phyloP scores from a whole-genome alignment of 2,329 filamentous ascomycete genomes.

The Neopestalotiopsis sp. region DNA sequence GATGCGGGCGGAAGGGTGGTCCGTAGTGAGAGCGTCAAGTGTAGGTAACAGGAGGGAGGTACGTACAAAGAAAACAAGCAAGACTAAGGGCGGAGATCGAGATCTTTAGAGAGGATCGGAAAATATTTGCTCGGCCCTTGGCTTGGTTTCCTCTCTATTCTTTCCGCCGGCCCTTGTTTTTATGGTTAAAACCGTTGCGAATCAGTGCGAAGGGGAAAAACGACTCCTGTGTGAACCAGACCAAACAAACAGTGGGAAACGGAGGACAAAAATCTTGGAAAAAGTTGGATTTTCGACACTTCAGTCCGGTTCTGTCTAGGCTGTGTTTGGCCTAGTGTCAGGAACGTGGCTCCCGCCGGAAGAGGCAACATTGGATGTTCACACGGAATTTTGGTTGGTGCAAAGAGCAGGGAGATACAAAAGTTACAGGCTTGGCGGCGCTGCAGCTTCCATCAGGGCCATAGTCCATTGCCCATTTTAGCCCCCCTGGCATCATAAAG shows the following conservation, averaged over 20 bases:
- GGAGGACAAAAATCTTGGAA: conserved; percentile 4
- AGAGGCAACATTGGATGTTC: background rate
- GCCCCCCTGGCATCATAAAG: background rate
- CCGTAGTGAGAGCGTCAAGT: background rate
- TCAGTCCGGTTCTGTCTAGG: background rate
- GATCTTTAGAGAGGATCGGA: conserved; percentile 12
- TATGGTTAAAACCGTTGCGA: background rate
- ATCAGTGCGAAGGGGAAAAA: background rate
- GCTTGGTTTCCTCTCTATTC: background rate
- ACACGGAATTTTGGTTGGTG: background rate
- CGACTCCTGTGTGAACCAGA: background rate
- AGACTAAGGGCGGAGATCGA: conserved; percentile 14
- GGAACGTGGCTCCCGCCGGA: conserved; percentile 3
- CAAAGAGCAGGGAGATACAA: background rate
- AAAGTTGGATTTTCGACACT: background rate
- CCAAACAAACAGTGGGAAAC: background rate
- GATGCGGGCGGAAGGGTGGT: background rate
- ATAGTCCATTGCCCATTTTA: background rate
- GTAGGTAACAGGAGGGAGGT: background rate
- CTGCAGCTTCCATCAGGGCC: background rate
- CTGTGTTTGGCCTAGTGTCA: conserved; percentile 6
- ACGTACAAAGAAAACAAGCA: too few species aligned
- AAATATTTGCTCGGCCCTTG: background rate
- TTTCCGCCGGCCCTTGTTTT: background rate
- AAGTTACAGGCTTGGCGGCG: background rate